Evolutionary conservation across 163 green algal genomes (phyloP).

Genomic region (Scenedesmus sp.): DNA sequence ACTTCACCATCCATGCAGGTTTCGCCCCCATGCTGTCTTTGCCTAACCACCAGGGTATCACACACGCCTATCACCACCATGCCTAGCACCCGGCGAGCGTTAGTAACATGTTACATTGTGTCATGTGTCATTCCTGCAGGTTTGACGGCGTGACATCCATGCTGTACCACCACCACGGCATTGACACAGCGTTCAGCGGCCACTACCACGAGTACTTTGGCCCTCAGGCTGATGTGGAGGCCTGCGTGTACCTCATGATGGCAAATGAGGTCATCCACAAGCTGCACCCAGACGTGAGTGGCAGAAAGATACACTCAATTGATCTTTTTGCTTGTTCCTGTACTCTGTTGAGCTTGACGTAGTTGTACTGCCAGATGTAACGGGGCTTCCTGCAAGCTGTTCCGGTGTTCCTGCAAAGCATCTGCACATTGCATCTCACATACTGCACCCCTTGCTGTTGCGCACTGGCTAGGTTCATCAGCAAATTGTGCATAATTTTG

Average conservation of each 20-base stretch:
- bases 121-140: slow-evolving; percentile 66
- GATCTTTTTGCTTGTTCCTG: no score
- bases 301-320: background rate
- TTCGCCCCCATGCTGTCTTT: background rate
- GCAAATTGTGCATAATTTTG: no score
- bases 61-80: background rate
- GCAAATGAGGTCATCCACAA: slow-evolving; percentile 92
- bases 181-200: slow-evolving; percentile 85
- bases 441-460: background rate
- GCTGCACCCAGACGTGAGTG: slow-evolving; percentile 64
- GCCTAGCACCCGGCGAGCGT: background rate
- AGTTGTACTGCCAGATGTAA: no score
- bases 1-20: background rate
- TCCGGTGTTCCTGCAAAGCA: no score
- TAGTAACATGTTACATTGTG: slow-evolving; percentile 32
- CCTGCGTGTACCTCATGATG: slow-evolving; percentile 95
- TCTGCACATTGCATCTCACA: no score
- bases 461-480: no score
- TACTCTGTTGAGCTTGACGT: no score
- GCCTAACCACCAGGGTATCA: background rate
- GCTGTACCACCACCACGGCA: slow-evolving; percentile 96
- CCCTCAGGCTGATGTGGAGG: slow-evolving; percentile 88
- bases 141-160: slow-evolving; percentile 97
- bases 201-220: slow-evolving; percentile 92
- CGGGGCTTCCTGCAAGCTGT: no score